Base-by-base conservation (phyloP, 2,329 filamentous ascomycete species). In the Dothistroma septosporum region DNA sequence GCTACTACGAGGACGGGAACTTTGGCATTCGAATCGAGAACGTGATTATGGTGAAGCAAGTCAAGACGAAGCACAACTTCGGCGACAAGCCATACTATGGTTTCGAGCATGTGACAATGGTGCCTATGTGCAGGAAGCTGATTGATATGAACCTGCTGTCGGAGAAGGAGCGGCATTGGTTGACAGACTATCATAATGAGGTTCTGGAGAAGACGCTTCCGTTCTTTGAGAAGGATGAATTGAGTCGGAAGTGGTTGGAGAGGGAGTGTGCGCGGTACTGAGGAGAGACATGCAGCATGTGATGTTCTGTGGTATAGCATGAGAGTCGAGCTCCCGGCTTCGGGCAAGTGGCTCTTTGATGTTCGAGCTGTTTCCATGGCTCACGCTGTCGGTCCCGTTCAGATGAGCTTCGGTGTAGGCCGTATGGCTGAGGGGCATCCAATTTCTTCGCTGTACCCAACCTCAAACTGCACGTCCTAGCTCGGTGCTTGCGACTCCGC, bases 1-100 rank as follows among this genome's bases (percentile, higher is more conserved):
- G 94, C 32, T 99, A 92, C 78, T 99, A 99, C 74, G 92, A 97
- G 75, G 94, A 99, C 70, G 93, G 92, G 53, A 86, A 87, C 44
- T 99, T 96, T 72, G 94, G 94, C 19, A 94, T 99, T 67, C 88
- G 94, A 19, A 97, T 97, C 70, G 94, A 99, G 77, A 99, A 99
- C 74, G 87, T 99, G 70, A 86, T 96, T 66, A 88, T 97, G 81
- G 91, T 95, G 32, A 88, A 85, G 66, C 92, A 97, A 74, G 88
- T 89, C n/a, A 82, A 92, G 76, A 96, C 93, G 4, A 87, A 87
- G 63, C 84, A 96, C 76, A 86, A 87, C 37, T 97, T 97, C 72
- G 93, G 92, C 21, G 93, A 96, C 69, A 96, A 96, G 78, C 89
- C 92, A 1, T 99, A 90, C 77, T 80, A 97, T 37, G 92, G 92